Base-by-base conservation (phyloP, 2,329 filamentous ascomycete genomes). In the Botrytis fabae region DNA sequence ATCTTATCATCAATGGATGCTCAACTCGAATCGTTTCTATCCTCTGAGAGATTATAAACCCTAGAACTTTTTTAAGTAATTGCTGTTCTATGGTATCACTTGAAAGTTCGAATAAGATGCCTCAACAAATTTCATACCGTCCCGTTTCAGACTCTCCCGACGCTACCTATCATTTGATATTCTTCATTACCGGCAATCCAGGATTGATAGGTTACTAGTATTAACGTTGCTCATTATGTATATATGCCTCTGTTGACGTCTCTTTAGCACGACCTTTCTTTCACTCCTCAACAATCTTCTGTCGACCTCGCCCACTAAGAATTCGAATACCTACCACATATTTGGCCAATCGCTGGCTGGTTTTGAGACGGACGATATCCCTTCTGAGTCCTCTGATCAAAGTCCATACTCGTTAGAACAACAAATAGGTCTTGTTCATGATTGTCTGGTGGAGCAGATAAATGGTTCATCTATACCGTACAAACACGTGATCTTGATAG, bases 171-270 rank as follows among this genome's bases (percentile, higher is more conserved):
- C 73, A 78, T 74, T 86, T 94, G 68, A 83, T 95, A 76, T 94
- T 90, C 83, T 91, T 93, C 81, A 85, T 95, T 59, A 88, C 91
- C 42, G 93, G 93, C 32, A 95, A 95, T 76, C 93, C 93, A 8
- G 93, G 93, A 8, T 84, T 94, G 28, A 87, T 94, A 69, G 88
- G 86, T 72, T 95, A 93, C 85, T 95, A 95, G 81, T 83, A 83
- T 35, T 8, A 32, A 1, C 6, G 1, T 20, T 18, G 8, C 18
- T 35, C 40, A 9, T 20, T 7, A 25, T 28, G 20, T 32, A 7
- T 35, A 25, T n/a, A 16, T 61, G 0, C 20, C 20, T 16, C 12
- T 22, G 5, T 44, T 70, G n/a, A 65, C 35, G 20, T 28, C n/a
- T n/a, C 6, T 18, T 5, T 38, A 72, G 70, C 42, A 44, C 62